Evolutionary conservation across 345 rosid species (phyloP), one percentile per base, ranked within the genome.

Genomic region (Bruguiera sexangula): DNA sequence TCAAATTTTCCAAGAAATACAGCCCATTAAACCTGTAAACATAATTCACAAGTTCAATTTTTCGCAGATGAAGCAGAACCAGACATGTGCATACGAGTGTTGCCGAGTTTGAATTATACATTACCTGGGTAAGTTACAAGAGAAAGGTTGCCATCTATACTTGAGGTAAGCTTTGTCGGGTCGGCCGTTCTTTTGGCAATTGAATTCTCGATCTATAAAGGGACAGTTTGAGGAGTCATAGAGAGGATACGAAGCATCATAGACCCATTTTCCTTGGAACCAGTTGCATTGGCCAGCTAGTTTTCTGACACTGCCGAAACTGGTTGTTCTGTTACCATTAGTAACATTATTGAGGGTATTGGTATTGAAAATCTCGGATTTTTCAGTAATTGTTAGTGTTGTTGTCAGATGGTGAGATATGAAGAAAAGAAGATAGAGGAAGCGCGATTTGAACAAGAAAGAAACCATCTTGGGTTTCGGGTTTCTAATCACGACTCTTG

Each of bases 21-120:
- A 78, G 5, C 72, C 96, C 98, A 80, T 87, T 87, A 73, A 94
- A 94, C 89, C 98, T 93, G 86, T 62, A 62, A 39, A 52, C 22
- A 3, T 55, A 68, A 43, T 68, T 19, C 57, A 62, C 22, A 61
- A 32, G 29, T 15, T 8, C 16, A 26, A 26, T 21, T 48, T 3
- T 30, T 58, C 50, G 16, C 18, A 13, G 5, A 43, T 43, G 16
- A 43, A 13, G 15, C 55, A 52, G 13, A 2, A n/a, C n/a, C 10
- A 48, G 2, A 18, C 3, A 57, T 54, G 11, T 43, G 8, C 4
- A 34, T 43, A 2, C 16, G 37, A 19, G 15, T 7, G 37, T 34
- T 8, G 2, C 37, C 6, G 37, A 7, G 9, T 34, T 34, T 34
- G 37, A 34, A 34, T 7, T 11, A 19, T 36, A 31, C 8, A 5